Evolutionary conservation across 352 stramenopile species (phyloP), one percentile per base, ranked within the genome.

Genomic region (Phytophthora pisi): DNA sequence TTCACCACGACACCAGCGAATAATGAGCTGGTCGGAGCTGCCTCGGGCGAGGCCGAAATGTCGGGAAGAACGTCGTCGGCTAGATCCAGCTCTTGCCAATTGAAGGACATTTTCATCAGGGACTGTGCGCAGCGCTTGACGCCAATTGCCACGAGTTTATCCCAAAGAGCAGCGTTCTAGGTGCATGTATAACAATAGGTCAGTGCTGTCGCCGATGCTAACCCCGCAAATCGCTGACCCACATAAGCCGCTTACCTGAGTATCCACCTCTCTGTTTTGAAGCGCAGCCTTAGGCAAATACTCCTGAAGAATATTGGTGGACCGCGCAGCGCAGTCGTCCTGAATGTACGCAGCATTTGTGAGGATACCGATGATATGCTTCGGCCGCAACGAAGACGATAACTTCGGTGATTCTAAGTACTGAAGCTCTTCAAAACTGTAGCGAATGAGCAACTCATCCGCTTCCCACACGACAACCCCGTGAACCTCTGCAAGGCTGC

Each of bases 311-410:
- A 89, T 91, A 11, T 75, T 72, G 1, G 69, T 77, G 5, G 68
- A 82, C n/a, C 82, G 73, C 31, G 82, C 57, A 0, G 68, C 65
- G 45, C 79, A 85, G 18, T 93, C 85, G 31, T 89, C 81, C 70
- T 91, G 79, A 16, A 89, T 79, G 51, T 89, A 89, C 4, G 81
- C 83, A 8, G 88, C 77, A 43, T 93, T 92, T 31, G 85, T 92
- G 18, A 93, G 56, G 5, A 91, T 76, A 2, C 81, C 80, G 20
- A 91, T 74, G 40, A 91, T 73, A 47, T 91, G 85, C 20, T 93
- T 93, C 15, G 79, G 61, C 15, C 85, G 59, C 45, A 91, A 68
- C 8, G 78, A 81, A 7, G 81, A 79, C 10, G 85, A 90, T 49
- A 86, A 45, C 67, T 93, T 93, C 13, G 78, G 43, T 15, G 70